Percentiles rank a stretch among this genome's conserved stretches.
phyloP scores from a whole-genome alignment of 2,329 filamentous ascomycete genomes.

The Colletotrichum plurivorum region DNA sequence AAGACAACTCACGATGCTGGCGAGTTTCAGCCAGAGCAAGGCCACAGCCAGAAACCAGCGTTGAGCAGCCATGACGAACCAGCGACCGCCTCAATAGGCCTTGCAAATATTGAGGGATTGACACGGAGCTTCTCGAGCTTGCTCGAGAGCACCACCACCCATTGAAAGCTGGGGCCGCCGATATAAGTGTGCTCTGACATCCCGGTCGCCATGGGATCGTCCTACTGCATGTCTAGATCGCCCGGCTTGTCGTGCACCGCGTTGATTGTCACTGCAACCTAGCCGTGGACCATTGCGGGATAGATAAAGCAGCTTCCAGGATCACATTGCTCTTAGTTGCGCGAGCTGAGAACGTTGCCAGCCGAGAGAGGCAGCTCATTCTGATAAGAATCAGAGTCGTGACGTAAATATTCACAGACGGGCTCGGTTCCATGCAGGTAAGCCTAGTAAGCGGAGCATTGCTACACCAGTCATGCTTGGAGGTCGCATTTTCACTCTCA shows the following conservation, averaged over 20 bases:
- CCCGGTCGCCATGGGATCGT: background rate
- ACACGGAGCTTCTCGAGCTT: background rate
- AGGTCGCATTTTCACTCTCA: background rate
- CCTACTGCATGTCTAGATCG: slow-evolving; percentile 7
- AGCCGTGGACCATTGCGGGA: slow-evolving; percentile 3
- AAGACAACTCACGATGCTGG: slow-evolving; percentile 13
- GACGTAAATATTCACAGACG: slow-evolving; percentile 19
- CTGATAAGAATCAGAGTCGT: slow-evolving; percentile 33
- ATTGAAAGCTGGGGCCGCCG: background rate
- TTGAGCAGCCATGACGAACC: slow-evolving; percentile 3
- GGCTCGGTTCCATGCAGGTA: slow-evolving; percentile 5
- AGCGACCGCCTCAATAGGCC: background rate
- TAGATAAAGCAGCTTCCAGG: slow-evolving; percentile 22
- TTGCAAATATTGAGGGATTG: too few relatives aligned
- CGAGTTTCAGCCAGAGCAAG: slow-evolving; percentile 26
- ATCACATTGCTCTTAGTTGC: background rate
- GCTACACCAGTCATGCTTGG: background rate
- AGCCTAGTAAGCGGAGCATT: background rate
- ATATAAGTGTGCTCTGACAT: slow-evolving; percentile 6
- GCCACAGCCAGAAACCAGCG: background rate
- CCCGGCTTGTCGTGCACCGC: slow-evolving; percentile 24
- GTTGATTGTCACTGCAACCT: slow-evolving; percentile 9
- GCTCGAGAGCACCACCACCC: too few relatives aligned
- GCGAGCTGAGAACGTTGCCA: background rate
- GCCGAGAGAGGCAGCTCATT: slow-evolving; percentile 34